Conservation (phyloP, 352 stramenopile species). For the Phytopythium helicoides region DNA sequence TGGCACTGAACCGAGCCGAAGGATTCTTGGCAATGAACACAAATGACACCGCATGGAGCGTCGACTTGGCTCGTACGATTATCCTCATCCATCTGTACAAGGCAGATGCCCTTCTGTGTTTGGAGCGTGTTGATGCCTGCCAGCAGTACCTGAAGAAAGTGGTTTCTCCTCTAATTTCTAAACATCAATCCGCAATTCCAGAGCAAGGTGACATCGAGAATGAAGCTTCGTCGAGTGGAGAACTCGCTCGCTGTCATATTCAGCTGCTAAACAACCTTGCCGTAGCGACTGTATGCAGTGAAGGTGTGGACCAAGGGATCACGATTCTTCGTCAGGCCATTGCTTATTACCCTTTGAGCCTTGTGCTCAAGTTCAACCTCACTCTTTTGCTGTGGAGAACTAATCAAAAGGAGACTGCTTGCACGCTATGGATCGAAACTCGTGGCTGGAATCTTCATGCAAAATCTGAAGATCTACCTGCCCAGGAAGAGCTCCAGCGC, state of each 20-base stretch:
- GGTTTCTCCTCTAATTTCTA: slow-evolving; percentile 28
- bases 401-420: slow-evolving; percentile 40
- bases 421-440: slow-evolving; percentile 64
- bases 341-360: slow-evolving; percentile 32
- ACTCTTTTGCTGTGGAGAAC: slow-evolving; percentile 72
- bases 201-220: not conserved
- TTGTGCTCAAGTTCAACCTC: slow-evolving; percentile 69
- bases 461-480: slow-evolving; percentile 18
- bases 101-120: slow-evolving; percentile 69
- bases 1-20: slow-evolving; percentile 48
- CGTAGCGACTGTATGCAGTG: slow-evolving; percentile 37
- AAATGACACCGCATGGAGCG: not conserved
- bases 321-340: slow-evolving; percentile 40
- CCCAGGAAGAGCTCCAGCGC: slow-evolving; percentile 14
- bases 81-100: slow-evolving; percentile 57
- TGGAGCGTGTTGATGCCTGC: slow-evolving; percentile 70
- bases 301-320: slow-evolving; percentile 37
- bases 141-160: slow-evolving; percentile 29
- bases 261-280: slow-evolving; percentile 81
- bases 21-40: slow-evolving; percentile 13
- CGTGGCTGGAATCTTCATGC: slow-evolving; percentile 48
- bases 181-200: not conserved
- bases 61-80: slow-evolving; percentile 4
- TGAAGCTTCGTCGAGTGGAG: slow-evolving; percentile 1
- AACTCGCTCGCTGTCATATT: slow-evolving; percentile 38